A percentile compares a stretch with the other conserved stretches of the same genome.
Evolutionary conservation across 2,329 filamentous ascomycete genomes (phyloP).

Genomic region (Penicillium decumbens): DNA sequence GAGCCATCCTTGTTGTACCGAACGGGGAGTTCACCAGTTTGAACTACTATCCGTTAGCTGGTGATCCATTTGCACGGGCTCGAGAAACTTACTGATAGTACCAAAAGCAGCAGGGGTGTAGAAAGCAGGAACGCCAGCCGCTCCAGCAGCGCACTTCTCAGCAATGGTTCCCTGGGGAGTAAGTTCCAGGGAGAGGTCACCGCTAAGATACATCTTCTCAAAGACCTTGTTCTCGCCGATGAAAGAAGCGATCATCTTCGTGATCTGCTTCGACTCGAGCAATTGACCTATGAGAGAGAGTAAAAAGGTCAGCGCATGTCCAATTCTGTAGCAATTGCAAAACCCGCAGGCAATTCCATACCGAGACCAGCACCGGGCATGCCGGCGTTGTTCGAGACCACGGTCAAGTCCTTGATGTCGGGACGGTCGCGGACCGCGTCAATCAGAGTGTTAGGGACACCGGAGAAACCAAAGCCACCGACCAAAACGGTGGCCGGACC

Average conservation of each 20-base stretch:
- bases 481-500: conserved; percentile 67
- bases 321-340: background rate
- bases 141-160: conserved; percentile 77
- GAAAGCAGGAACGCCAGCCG: conserved; percentile 83
- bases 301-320: background rate
- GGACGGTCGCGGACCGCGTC: conserved; percentile 60
- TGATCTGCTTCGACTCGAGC: conserved; percentile 66
- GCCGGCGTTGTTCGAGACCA: conserved; percentile 78
- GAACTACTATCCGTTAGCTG: conserved; percentile 35
- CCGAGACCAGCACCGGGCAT: conserved; percentile 67
- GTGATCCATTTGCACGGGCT: conserved; percentile 35
- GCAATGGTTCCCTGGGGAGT: conserved; percentile 86
- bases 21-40: conserved; percentile 56
- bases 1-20: conserved; percentile 77
- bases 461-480: conserved; percentile 74
- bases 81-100: conserved; percentile 53
- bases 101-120: conserved; percentile 76
- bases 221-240: conserved; percentile 81
- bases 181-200: conserved; percentile 79
- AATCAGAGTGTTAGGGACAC: conserved; percentile 49
- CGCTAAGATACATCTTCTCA: conserved; percentile 79
- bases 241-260: conserved; percentile 70
- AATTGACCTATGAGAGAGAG: conserved; percentile 52
- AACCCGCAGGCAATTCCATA: conserved; percentile 30
- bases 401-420: conserved; percentile 59